These are phyloP conservation scores for Clavaria fumosa DNA, from an alignment of 768 basidiomycete species.

Conservation along the genomic window DNA sequence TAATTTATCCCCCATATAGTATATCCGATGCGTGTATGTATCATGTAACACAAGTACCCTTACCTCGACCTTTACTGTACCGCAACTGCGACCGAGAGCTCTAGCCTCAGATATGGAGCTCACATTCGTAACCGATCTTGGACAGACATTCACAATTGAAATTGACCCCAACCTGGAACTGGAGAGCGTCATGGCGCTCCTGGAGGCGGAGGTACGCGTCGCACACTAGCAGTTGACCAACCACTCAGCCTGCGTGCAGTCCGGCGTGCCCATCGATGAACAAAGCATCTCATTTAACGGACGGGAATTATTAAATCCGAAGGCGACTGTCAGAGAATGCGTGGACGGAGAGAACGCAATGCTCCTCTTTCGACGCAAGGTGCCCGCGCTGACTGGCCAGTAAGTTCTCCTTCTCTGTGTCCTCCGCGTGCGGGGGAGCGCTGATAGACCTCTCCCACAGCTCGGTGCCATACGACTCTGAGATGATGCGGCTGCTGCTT, in stretches of 20 bases:
- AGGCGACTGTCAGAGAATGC: slow-evolving; percentile 50
- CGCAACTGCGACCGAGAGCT: slow-evolving; percentile 5
- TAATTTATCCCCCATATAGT: not conserved
- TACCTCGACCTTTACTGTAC: too few relatives aligned
- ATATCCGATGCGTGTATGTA: not conserved
- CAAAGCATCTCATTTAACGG: slow-evolving; percentile 60
- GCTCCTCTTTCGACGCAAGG: slow-evolving; percentile 52
- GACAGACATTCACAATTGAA: slow-evolving; percentile 53
- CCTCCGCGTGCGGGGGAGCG: too few relatives aligned
- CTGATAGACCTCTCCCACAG: too few relatives aligned
- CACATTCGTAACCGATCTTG: slow-evolving; percentile 56
- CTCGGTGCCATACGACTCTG: slow-evolving; percentile 61
- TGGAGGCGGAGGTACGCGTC: slow-evolving; percentile 80
- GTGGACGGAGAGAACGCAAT: slow-evolving; percentile 52
- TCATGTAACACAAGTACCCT: too few relatives aligned
- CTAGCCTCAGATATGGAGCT: slow-evolving; percentile 37
- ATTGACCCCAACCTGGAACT: slow-evolving; percentile 86
- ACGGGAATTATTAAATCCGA: slow-evolving; percentile 47
- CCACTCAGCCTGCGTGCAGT: slow-evolving; percentile 28
- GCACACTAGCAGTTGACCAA: too few relatives aligned
- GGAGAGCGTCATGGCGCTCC: slow-evolving; percentile 80
- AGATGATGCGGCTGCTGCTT: slow-evolving; percentile 81
- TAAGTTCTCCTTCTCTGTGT: slow-evolving; percentile 1
- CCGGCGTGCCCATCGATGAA: slow-evolving; percentile 52
- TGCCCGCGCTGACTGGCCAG: slow-evolving; percentile 17